phyloP scores from a whole-genome alignment of 2,329 filamentous ascomycete species.

The Exophiala sideris region DNA sequence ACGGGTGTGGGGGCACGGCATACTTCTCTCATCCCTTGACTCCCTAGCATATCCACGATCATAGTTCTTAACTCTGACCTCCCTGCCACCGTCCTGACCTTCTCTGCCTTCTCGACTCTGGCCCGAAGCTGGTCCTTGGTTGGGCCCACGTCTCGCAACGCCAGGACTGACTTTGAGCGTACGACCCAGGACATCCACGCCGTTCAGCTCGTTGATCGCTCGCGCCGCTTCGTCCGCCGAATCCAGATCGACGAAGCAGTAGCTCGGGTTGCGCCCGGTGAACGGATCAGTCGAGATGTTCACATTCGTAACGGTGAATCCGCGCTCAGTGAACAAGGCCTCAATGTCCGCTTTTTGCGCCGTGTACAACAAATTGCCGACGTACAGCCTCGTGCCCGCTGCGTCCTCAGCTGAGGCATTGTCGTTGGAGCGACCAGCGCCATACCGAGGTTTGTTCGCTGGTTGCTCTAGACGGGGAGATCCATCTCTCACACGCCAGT shows the following conservation, averaged over 20 bases:
- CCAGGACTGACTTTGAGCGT: slow-evolving; percentile 64
- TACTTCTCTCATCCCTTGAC: slow-evolving; percentile 18
- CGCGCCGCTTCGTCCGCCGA: slow-evolving; percentile 55
- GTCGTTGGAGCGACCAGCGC: neutral
- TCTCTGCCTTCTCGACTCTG: neutral
- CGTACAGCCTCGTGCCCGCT: slow-evolving; percentile 47
- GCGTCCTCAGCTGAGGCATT: slow-evolving; percentile 6
- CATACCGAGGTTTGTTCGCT: slow-evolving; percentile 6
- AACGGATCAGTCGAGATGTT: slow-evolving; percentile 68
- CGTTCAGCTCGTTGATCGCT: slow-evolving; percentile 57
- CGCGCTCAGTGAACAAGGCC: slow-evolving; percentile 44
- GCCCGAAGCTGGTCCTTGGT: neutral
- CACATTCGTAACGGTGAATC: slow-evolving; percentile 50
- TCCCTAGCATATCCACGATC: slow-evolving; percentile 17
- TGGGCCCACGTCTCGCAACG: slow-evolving; percentile 40
- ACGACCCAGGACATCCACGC: slow-evolving; percentile 55
- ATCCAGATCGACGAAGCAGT: slow-evolving; percentile 69
- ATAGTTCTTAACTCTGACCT: slow-evolving; percentile 17
- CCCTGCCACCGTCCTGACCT: slow-evolving; percentile 5
- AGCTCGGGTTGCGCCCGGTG: slow-evolving; percentile 66
- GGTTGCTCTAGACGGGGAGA: slow-evolving; percentile 34
- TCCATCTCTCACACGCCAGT: slow-evolving; percentile 43
- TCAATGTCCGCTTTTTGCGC: slow-evolving; percentile 52
- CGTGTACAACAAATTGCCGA: slow-evolving; percentile 55
- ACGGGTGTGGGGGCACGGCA: too few relatives aligned